Evolutionary conservation across 345 rosid genomes (phyloP).

Genomic region (Corchorus capsularis): DNA sequence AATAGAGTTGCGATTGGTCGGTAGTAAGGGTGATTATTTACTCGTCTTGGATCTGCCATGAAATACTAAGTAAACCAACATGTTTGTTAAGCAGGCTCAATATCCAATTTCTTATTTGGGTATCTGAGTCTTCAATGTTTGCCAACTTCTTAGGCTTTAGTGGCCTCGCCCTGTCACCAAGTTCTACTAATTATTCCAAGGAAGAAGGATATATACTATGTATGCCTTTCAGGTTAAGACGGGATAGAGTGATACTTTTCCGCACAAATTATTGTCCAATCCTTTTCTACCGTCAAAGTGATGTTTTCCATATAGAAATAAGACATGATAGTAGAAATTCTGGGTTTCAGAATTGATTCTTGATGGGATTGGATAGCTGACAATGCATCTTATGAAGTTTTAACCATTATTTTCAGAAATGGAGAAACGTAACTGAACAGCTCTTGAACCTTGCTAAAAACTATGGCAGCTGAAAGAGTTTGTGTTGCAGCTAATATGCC

Average conservation of each 20-base stretch:
- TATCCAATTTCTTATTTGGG: no score
- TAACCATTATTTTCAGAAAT: neutral
- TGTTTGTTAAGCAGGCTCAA: neutral
- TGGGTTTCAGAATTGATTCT: neutral
- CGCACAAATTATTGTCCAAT: no score
- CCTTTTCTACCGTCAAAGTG: no score
- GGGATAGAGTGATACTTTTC: neutral
- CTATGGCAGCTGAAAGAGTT: neutral
- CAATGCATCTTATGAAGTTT: neutral
- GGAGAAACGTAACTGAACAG: neutral
- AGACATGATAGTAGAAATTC: neutral
- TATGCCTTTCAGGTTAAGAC: no score
- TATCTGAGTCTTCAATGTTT: neutral
- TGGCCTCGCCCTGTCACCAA: neutral
- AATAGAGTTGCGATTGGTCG: neutral
- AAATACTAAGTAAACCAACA: neutral
- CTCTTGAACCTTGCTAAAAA: constrained; percentile 6
- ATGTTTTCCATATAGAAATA: no score
- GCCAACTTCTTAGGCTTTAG: neutral
- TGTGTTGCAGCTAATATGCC: neutral
- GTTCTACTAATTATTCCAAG: neutral
- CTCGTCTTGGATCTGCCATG: neutral
- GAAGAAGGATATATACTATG: neutral
- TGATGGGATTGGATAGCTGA: neutral
- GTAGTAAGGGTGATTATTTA: neutral